Base-by-base conservation (phyloP, 805 yeast genomes). In the Phaffomyces thermotolerans region DNA sequence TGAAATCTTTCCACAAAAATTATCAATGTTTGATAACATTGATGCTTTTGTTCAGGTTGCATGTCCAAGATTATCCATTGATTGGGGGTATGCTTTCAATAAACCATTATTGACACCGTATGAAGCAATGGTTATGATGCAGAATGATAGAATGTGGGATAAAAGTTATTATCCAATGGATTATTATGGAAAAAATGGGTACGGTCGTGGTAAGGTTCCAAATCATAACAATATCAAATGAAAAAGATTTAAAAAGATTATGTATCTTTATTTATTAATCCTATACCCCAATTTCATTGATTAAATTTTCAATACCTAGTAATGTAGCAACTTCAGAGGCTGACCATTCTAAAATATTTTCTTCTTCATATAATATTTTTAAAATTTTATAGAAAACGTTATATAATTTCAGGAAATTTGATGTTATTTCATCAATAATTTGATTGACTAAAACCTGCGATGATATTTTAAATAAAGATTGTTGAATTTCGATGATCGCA, bases 1-100 rank as follows among this genome's bases (percentile, higher is more conserved):
- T 44, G 99, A 93, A 62, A 88, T 93, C 17, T 90, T 93, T 64
- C 99, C 99, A 0, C 84, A 79, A 41, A 93, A 93, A 54, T 68
- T 93, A 32, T 82, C 96, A 10, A 83, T 85, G 81, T 93, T 93
- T 64, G 90, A 87, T 54, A 93, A 87, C 56, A 78, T 91, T 15
- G 99, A 93, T 63, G 95, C 90, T 2, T 93, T 93, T 72, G 85
- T 93, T 13, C 99, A 93, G 64, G 95, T 93, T 3, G 99, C 99
- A 1, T 93, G 99, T 60, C 99, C 99, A 0, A 72, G 99, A 56
- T 67, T 93, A 37, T 87, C 96, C 2, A 91, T 93, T 35, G 99
- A 93, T 62, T 93, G 99, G 99, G 99, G 99, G 0, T 93, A 93
- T 62, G 99, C 99, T 0, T 93, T 93, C 58, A 79, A 80, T 46